Evolutionary conservation across 495 filamentous ascomycete species (phyloP), one percentile per base, ranked within the genome.

Genomic region (Chlorociboria aeruginascens): DNA sequence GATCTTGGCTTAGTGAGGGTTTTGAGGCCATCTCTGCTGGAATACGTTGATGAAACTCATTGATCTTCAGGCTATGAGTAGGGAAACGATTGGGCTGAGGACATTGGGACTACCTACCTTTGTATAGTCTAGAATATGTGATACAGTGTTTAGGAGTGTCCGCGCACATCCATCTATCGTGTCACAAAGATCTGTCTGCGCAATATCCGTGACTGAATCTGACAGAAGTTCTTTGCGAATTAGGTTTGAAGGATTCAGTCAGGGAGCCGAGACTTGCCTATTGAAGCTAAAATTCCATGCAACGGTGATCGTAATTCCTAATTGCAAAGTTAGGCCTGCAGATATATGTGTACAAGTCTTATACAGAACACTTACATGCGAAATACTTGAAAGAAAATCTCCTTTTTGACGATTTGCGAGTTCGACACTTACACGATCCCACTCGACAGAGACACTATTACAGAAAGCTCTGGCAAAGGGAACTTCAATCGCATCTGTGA

Each of bases 101-200:
- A 32, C 3, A 20, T 16, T n/a, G 11, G 39, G 25, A 1, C 7
- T 14, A 40, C 37, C 3, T 39, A 80, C 75, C 49, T 79, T 79
- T 51, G 71, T 75, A 51, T 71, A 79, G 45, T 80, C 76, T 6
- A 80, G 66, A 37, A 81, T 77, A 59, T 86, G 79, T 45, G 85
- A 79, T 59, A 86, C 80, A 0, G 82, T 85, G 50, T 89, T 83
- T 14, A 90, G 65, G 3, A 89, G 59, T 0, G 85, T 89, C 42
- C 74, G 71, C 0, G 80, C 82, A 53, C 83, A 89, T 6, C 76
- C 77, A 45, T 83, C 77, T 42, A 89, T 73, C 3, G 82, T 86
- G 37, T 83, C 74, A 39, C 14, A 38, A 14, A 38, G 31, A 3
- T n/a, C 33, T 35, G 29, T 34, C n/a, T 48, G 45, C 14, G 36